A percentile compares a stretch with the other conserved stretches of the same genome.
Evolutionary conservation across 768 basidiomycete genomes (phyloP).

Genomic region (Boletus rubroflammeus): DNA sequence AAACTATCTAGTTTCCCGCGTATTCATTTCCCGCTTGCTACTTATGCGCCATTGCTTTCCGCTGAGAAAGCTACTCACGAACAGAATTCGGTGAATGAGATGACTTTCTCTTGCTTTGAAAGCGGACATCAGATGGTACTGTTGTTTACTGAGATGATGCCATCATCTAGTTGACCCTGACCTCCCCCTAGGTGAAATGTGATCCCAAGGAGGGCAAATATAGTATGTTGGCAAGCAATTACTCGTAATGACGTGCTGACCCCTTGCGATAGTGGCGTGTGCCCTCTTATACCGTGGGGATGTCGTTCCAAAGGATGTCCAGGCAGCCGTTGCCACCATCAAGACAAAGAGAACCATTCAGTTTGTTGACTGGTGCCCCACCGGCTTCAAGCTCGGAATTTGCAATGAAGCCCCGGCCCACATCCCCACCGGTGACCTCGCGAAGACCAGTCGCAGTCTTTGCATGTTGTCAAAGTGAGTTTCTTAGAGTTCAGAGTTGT

Average conservation of each 20-base stretch:
- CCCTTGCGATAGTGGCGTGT: slow-evolving; percentile 67
- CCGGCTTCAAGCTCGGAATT: slow-evolving; percentile 97
- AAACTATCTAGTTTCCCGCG: slow-evolving; percentile 73
- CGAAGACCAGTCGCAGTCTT: slow-evolving; percentile 88
- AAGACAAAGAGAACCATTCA: slow-evolving; percentile 98
- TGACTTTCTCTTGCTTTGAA: slow-evolving; percentile 99
- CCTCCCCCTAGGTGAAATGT: slow-evolving; percentile 57
- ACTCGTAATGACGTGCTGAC: slow-evolving; percentile 8
- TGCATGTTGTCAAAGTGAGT: slow-evolving; percentile 93
- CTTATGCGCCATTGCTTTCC: slow-evolving; percentile 93
- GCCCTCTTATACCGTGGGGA: slow-evolving; percentile 92
- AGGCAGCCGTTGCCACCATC: slow-evolving; percentile 87
- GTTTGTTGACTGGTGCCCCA: slow-evolving; percentile 98
- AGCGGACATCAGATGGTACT: slow-evolving; percentile 90
- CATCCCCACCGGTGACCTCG: slow-evolving; percentile 93
- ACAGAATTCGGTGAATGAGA: slow-evolving; percentile 95
- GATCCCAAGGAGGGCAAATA: slow-evolving; percentile 99
- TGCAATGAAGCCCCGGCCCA: slow-evolving; percentile 94
- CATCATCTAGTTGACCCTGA: slow-evolving; percentile 1
- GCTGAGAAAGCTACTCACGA: slow-evolving; percentile 94
- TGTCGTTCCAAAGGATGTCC: slow-evolving; percentile 94
- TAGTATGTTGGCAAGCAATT: slow-evolving; percentile 51
- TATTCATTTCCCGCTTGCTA: slow-evolving; percentile 97
- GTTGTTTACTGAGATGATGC: not conserved
- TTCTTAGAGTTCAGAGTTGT: not conserved